These are phyloP conservation scores for Melaleuca alternifolia DNA, from an alignment of 345 rosid genomes.

Conservation along the genomic window DNA sequence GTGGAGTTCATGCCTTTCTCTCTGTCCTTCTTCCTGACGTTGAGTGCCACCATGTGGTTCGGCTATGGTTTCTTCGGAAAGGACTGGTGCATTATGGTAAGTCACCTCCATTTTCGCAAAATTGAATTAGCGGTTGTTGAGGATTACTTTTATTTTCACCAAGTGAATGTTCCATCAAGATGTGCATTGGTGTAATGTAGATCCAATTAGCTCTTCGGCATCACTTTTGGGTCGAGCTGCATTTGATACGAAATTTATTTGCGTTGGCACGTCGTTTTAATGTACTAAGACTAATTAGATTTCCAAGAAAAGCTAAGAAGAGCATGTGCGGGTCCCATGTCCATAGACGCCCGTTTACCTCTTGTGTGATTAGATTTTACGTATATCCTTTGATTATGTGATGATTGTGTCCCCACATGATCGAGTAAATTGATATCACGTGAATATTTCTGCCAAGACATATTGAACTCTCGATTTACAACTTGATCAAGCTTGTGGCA, in stretches of 20 bases:
- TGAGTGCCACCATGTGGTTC: slow-evolving; percentile 80
- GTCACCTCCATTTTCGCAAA: background rate
- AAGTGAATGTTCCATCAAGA: background rate
- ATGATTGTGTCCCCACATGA: background rate
- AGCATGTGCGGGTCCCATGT: too few species aligned
- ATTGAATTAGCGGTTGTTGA: background rate
- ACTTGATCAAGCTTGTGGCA: background rate
- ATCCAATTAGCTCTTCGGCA: too few species aligned
- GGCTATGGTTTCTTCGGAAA: slow-evolving; percentile 48
- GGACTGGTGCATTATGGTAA: slow-evolving; percentile 73
- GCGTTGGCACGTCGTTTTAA: too few species aligned
- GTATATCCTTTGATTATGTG: too few species aligned
- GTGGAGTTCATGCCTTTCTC: slow-evolving; percentile 93
- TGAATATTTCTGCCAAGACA: background rate
- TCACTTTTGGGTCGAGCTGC: too few species aligned
- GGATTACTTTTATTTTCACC: background rate
- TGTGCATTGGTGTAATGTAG: background rate
- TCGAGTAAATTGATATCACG: background rate
- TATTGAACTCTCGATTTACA: background rate
- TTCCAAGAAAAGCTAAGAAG: too few species aligned
- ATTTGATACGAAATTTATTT: too few species aligned
- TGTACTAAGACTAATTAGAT: too few species aligned
- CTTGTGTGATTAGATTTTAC: too few species aligned
- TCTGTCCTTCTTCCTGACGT: slow-evolving; percentile 69
- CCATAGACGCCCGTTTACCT: too few species aligned